Conservation (phyloP, 192 early-diverging fungal genomes). For the Dispira simplex region DNA sequence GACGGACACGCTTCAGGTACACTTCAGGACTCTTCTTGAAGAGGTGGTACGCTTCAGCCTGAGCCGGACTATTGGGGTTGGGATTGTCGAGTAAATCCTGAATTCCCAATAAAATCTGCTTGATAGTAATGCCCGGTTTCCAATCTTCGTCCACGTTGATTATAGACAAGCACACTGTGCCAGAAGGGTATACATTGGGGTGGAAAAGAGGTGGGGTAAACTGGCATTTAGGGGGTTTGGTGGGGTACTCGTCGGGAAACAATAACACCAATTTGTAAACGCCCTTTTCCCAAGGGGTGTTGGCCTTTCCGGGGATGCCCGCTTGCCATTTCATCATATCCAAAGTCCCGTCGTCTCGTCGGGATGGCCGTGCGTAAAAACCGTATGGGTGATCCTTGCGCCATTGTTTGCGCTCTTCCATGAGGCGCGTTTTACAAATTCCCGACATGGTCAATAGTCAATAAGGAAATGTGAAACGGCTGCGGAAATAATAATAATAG, state of each 20-base stretch:
- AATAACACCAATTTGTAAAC: constrained; percentile 66
- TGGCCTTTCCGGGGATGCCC: constrained; percentile 55
- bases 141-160: constrained; percentile 89
- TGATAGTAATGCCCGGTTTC: constrained; percentile 91
- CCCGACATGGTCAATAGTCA: constrained; percentile 26
- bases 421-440: constrained; percentile 65
- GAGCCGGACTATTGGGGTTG: constrained; percentile 79
- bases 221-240: constrained; percentile 76
- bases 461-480: no score
- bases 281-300: constrained; percentile 77
- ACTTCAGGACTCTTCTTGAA: constrained; percentile 30
- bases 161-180: constrained; percentile 94
- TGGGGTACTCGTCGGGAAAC: constrained; percentile 84
- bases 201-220: constrained; percentile 71
- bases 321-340: constrained; percentile 76
- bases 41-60: constrained; percentile 22
- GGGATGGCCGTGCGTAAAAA: constrained; percentile 83
- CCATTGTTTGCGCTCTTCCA: constrained; percentile 96
- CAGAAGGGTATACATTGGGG: constrained; percentile 95
- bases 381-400: constrained; percentile 86
- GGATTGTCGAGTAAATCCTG: constrained; percentile 83
- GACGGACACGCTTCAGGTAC: constrained; percentile 39
- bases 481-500: no score
- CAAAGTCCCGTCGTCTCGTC: constrained; percentile 59
- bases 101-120: constrained; percentile 92